Evolutionary conservation across 2,329 filamentous ascomycete species (phyloP).

Genomic region (Thyridium curvatum): DNA sequence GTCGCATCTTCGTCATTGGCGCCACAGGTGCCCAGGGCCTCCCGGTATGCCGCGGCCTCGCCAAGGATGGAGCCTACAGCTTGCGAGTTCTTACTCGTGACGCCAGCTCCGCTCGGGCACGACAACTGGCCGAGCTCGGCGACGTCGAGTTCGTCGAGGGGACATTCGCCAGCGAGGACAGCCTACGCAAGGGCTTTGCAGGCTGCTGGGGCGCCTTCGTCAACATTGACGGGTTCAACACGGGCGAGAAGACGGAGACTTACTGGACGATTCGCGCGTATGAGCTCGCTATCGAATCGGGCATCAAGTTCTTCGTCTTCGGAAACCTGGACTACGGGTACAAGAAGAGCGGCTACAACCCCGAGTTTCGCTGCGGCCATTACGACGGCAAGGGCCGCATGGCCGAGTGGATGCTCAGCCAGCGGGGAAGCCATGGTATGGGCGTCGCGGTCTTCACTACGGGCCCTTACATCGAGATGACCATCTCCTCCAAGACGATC

Average conservation of each 20-base stretch:
- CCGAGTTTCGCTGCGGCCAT: slow-evolving; percentile 38
- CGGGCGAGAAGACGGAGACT: slow-evolving; percentile 41
- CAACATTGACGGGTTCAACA: slow-evolving; percentile 43
- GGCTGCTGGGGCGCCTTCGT: slow-evolving; percentile 43
- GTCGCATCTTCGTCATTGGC: slow-evolving; percentile 31
- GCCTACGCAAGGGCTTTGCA: slow-evolving; percentile 34
- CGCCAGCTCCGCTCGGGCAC: slow-evolving; percentile 29
- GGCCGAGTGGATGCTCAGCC: slow-evolving; percentile 33
- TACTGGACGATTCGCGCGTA: slow-evolving; percentile 39
- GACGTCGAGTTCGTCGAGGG: slow-evolving; percentile 39
- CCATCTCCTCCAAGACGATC: slow-evolving; percentile 20
- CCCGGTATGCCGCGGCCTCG: slow-evolving; percentile 35
- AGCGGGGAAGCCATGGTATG: slow-evolving; percentile 3
- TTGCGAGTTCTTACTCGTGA: slow-evolving; percentile 42
- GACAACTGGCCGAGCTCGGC: slow-evolving; percentile 31
- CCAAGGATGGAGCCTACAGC: slow-evolving; percentile 32
- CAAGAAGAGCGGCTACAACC: slow-evolving; percentile 39
- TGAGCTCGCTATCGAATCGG: slow-evolving; percentile 33
- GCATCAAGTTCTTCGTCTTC: slow-evolving; percentile 36
- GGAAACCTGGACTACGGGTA: slow-evolving; percentile 42
- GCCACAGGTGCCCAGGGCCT: slow-evolving; percentile 46
- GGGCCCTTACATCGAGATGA: slow-evolving; percentile 17
- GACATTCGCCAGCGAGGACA: slow-evolving; percentile 36
- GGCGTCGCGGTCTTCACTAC: slow-evolving; percentile 18
- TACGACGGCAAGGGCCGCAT: slow-evolving; percentile 33